phyloP scores from a whole-genome alignment of 768 basidiomycete species.

The Boletus rex-veris region DNA sequence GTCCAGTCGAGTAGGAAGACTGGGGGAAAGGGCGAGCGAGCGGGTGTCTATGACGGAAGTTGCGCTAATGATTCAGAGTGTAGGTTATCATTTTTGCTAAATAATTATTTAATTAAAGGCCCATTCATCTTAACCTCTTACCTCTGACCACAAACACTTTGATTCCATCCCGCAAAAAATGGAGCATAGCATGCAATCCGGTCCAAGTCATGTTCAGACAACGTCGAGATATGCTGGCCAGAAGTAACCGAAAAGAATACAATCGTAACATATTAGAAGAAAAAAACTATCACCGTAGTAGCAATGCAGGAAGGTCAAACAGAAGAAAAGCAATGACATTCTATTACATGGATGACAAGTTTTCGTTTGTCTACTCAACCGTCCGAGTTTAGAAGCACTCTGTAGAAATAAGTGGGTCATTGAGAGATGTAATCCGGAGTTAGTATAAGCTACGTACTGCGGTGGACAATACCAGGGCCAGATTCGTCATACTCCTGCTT shows the following conservation, averaged over 20 bases:
- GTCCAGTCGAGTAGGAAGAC: no score
- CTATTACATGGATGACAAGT: constrained; percentile 24
- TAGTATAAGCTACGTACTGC: constrained; percentile 47
- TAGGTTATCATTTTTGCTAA: no score
- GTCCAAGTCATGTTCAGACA: not conserved
- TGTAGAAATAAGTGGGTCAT: not conserved
- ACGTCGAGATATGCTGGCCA: constrained; percentile 2
- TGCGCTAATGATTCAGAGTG: no score
- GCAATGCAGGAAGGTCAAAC: constrained; percentile 9
- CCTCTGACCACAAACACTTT: no score
- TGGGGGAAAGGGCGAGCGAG: no score
- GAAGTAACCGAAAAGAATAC: constrained; percentile 12
- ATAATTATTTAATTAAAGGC: no score
- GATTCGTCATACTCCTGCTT: constrained; percentile 92
- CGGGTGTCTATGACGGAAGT: no score
- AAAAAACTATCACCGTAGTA: constrained; percentile 15
- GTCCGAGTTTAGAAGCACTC: constrained; percentile 26
- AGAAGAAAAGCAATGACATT: constrained; percentile 21
- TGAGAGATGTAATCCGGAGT: not conserved
- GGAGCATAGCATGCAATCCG: not conserved
- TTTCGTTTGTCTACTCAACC: constrained; percentile 20
- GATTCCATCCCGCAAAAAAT: no score
- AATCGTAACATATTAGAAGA: constrained; percentile 20
- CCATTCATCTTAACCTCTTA: no score
- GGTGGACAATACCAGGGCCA: constrained; percentile 76